Evolutionary conservation across 345 rosid species (phyloP), one percentile per base, ranked within the genome.

Genomic region (Eucalyptus caleyi): DNA sequence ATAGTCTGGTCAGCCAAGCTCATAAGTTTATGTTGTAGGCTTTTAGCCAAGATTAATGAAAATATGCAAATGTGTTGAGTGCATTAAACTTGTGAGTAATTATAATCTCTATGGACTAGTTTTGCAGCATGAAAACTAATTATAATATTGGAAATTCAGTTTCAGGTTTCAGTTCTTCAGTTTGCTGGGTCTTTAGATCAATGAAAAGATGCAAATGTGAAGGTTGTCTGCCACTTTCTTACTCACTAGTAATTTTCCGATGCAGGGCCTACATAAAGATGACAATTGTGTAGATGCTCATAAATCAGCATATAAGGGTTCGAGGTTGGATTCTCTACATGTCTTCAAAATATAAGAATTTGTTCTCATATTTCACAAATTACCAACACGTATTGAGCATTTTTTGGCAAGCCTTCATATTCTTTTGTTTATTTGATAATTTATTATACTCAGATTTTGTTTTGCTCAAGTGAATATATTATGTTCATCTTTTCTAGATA

Each of bases 181-280:
- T 47, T 47, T 47, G 77, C 95, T 65, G 98, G 99, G 14, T 11
- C 50, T 47, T 47, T 47, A 47, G 50, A 47, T 47, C 50, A 47
- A 47, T 47, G 50, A 47, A 91, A 94, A 89, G 88, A 97, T 47
- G 50, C 14, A 47, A 47, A 47, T 47, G 50, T 86, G 50, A 89
- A 88, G 88, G 50, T 32, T 37, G 65, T 27, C 42, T 82, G 40
- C 24, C 16, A 83, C 30, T 77, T 85, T 32, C 50, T 89, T 91
- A 12, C 77, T 87, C 67, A 50, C 93, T 93, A 62, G 88, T 65
- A 50, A 88, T 91, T 88, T 80, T 86, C 54, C 86, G 54, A 93
- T 91, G 89, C 94, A 96, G 98, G 95, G 88, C 80, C 60, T 87
- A 80, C 93, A 92, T 90, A 91, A 88, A 89, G 89, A 56, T 50